phyloP scores from a whole-genome alignment of 176 grass and related monocot genomes.

The Raddia distichophylla region DNA sequence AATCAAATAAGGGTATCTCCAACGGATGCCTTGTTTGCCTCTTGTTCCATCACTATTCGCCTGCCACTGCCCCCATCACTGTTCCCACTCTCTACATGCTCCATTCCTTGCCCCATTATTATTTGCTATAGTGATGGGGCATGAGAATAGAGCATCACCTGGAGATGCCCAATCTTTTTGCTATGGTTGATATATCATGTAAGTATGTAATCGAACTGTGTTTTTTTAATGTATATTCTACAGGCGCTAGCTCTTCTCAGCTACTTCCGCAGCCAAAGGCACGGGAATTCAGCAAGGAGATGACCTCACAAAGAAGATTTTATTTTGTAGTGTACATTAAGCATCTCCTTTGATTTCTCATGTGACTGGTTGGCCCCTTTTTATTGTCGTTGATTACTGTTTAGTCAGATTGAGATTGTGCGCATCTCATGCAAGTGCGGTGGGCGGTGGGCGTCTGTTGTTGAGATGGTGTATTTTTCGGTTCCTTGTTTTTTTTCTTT shows the following conservation, averaged over 20 bases:
- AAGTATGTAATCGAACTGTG: neutral
- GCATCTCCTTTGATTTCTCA: neutral
- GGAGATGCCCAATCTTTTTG: neutral
- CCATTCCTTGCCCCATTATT: too few species aligned
- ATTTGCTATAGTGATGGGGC: too few species aligned
- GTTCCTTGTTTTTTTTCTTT: neutral
- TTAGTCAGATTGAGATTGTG: constrained; percentile 41
- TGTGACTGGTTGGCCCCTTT: neutral
- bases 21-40: too few species aligned
- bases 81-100: too few species aligned
- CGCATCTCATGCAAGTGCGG: constrained; percentile 27
- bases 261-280: constrained; percentile 96
- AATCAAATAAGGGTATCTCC: too few species aligned
- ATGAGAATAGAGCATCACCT: too few species aligned
- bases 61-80: too few species aligned
- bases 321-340: constrained; percentile 54
- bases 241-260: constrained; percentile 94
- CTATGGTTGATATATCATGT: neutral
- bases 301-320: constrained; percentile 32
- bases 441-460: constrained; percentile 21
- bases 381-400: constrained; percentile 38
- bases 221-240: constrained; percentile 25
- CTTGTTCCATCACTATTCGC: too few species aligned
- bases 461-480: constrained; percentile 38
- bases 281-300: constrained; percentile 68